Percentiles rank a stretch among this genome's conserved stretches.
Conservation (phyloP, 2,329 filamentous ascomycete genomes). For the Penicillium freii region DNA sequence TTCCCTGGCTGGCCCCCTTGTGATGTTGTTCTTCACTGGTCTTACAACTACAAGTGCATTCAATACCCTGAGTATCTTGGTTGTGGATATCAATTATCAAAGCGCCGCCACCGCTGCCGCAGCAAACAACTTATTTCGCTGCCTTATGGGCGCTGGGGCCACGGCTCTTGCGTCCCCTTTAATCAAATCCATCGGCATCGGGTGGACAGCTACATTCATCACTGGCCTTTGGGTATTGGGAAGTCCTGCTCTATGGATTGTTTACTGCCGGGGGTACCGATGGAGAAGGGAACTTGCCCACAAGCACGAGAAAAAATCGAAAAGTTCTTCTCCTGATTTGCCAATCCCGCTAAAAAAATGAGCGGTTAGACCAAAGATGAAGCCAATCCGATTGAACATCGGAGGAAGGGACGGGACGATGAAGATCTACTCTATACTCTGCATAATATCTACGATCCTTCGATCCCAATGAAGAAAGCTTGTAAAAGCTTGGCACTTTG, state of each 20-base stretch:
- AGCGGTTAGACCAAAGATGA: neutral
- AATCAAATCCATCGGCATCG: constrained; percentile 25
- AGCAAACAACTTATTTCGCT: constrained; percentile 25
- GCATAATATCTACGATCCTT: neutral
- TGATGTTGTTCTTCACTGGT: constrained; percentile 36
- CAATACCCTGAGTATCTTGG: constrained; percentile 45
- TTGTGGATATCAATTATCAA: constrained; percentile 40
- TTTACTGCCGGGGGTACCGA: constrained; percentile 19
- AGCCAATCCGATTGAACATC: neutral
- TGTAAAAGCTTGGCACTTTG: constrained; percentile 16
- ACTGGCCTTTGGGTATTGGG: constrained; percentile 22
- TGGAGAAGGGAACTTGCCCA: constrained; percentile 7
- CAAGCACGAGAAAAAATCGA: neutral
- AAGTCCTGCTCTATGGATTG: constrained; percentile 22
- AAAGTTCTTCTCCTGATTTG: neutral
- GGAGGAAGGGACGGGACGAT: neutral
- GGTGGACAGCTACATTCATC: constrained; percentile 27
- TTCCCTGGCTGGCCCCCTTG: constrained; percentile 32
- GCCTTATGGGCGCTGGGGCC: constrained; percentile 25
- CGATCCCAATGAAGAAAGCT: constrained; percentile 13
- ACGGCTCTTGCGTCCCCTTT: constrained; percentile 22
- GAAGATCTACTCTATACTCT: neutral
- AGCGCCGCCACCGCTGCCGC: constrained; percentile 24
- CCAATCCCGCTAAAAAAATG: neutral
- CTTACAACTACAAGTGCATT: constrained; percentile 36